Evolutionary conservation across 2,329 filamentous ascomycete genomes (phyloP).

Genomic region (Calonectria pseudoreteaudii): DNA sequence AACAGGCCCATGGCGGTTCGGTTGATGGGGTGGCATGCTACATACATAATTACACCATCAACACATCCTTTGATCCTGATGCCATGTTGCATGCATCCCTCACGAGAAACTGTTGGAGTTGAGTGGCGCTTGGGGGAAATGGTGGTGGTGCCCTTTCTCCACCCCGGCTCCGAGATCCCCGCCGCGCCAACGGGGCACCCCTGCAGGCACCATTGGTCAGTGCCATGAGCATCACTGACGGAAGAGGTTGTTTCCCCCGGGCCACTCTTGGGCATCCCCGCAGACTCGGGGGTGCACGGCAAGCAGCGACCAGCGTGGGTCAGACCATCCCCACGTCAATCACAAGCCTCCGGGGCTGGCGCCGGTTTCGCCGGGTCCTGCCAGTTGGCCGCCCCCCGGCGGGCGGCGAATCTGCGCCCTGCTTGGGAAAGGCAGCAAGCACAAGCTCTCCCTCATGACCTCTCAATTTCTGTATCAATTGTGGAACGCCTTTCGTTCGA

Average conservation of each 20-base stretch:
- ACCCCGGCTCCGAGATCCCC: constrained; percentile 25
- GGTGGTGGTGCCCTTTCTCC: not conserved
- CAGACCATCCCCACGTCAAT: constrained; percentile 13
- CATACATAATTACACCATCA: not conserved
- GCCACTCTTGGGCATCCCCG: not conserved
- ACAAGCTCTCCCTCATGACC: not conserved
- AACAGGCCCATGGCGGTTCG: not conserved
- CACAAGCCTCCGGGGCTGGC: constrained; percentile 12
- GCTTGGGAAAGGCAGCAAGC: not conserved
- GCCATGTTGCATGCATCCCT: not conserved
- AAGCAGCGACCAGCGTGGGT: constrained; percentile 7
- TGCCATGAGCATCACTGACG: not conserved
- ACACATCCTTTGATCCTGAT: not conserved
- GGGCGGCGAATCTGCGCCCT: not conserved
- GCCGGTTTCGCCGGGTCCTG: constrained; percentile 1
- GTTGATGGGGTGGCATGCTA: not conserved
- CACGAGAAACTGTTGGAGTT: not conserved
- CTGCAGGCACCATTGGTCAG: constrained; percentile 13
- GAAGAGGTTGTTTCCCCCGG: constrained; percentile 12
- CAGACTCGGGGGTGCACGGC: constrained; percentile 21
- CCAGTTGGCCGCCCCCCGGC: not conserved
- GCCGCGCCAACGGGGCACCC: not conserved
- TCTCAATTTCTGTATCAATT: constrained; percentile 6
- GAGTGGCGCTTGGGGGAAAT: not conserved
- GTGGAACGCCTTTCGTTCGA: constrained; percentile 10